Evolutionary conservation across 495 filamentous ascomycete species (phyloP), one percentile per base, ranked within the genome.

Genomic region (Neurospora sp.): DNA sequence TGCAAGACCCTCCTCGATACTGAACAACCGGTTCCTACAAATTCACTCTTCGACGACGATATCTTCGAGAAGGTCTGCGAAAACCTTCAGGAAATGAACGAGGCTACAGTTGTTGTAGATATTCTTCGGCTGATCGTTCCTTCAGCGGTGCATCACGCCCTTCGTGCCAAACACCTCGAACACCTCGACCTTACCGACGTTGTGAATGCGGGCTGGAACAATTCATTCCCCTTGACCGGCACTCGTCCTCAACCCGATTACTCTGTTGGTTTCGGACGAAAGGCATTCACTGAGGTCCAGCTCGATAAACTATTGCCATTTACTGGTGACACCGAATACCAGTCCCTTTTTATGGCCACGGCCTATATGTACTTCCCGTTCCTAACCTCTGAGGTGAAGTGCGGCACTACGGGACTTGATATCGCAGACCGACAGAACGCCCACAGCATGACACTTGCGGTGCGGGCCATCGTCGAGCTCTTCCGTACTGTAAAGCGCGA

Each of bases 181-280:
- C 4, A 53, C 20, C 20, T 53, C 20, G 4, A 53, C 74, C 73
- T 86, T 14, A 75, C 74, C 16, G 83, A 87, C 73, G 83, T 80
- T 72, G 77, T 83, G 44, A 84, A 86, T 74, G 81, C 84, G 78
- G 77, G 74, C 53, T 87, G 81, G 83, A 79, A 76, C 70, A 82
- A 76, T 66, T 79, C 75, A 9, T 76, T 82, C 59, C 75, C 80
- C 6, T 59, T 85, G 0, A 72, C 79, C 18, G 75, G 74, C 22
- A 71, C 0, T 27, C 77, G 78, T 53, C 82, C 82, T 61, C 80
- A 87, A 74, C 84, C 83, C 18, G 69, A 75, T 72, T 75, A 75
- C 74, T 77, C 81, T n/a, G 75, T 84, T 8, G 83, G 82, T 8
- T 86, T 85, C 72, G 69, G 69, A 71, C 75, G 79, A 77, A 76